phyloP scores from a whole-genome alignment of 306 rosid genomes.

The Lotus japonicus region DNA sequence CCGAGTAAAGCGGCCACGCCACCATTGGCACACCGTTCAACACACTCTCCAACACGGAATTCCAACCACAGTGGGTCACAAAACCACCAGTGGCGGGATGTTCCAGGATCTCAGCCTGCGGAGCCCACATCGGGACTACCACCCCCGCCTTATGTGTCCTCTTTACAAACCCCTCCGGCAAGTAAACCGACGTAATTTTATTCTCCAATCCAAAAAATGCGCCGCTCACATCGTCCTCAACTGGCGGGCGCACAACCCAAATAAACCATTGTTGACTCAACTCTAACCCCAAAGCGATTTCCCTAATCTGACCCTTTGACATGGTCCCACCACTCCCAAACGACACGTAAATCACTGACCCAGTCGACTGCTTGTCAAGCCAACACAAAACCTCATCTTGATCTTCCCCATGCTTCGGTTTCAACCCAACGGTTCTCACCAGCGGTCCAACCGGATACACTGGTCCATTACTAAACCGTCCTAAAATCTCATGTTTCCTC shows the following conservation, averaged over 20 bases:
- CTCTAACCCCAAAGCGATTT: slow-evolving; percentile 75
- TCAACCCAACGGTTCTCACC: background rate
- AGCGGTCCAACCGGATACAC: slow-evolving; percentile 62
- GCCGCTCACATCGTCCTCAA: background rate
- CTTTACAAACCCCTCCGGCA: slow-evolving; percentile 45
- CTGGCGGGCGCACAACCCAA: slow-evolving; percentile 66
- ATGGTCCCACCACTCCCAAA: slow-evolving; percentile 74
- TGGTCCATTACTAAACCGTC: slow-evolving; percentile 2
- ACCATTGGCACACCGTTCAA: slow-evolving; percentile 42
- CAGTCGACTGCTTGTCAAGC: slow-evolving; percentile 45
- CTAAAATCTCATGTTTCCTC: slow-evolving; percentile 5
- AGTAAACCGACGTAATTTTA: background rate
- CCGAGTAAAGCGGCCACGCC: slow-evolving; percentile 67
- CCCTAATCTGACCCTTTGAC: slow-evolving; percentile 36
- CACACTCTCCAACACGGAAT: slow-evolving; percentile 48
- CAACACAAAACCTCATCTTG: slow-evolving; percentile 24
- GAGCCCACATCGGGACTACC: slow-evolving; percentile 45
- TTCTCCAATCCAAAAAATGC: slow-evolving; percentile 15
- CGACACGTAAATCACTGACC: slow-evolving; percentile 54
- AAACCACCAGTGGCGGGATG: slow-evolving; percentile 47
- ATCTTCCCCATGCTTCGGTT: background rate
- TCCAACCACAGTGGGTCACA: slow-evolving; percentile 45
- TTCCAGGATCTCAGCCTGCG: slow-evolving; percentile 40
- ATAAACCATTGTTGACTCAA: slow-evolving; percentile 55
- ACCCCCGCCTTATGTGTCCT: slow-evolving; percentile 27